Evolutionary conservation across 176 grass and related monocot genomes (phyloP).

Genomic region (Ananas comosus): DNA sequence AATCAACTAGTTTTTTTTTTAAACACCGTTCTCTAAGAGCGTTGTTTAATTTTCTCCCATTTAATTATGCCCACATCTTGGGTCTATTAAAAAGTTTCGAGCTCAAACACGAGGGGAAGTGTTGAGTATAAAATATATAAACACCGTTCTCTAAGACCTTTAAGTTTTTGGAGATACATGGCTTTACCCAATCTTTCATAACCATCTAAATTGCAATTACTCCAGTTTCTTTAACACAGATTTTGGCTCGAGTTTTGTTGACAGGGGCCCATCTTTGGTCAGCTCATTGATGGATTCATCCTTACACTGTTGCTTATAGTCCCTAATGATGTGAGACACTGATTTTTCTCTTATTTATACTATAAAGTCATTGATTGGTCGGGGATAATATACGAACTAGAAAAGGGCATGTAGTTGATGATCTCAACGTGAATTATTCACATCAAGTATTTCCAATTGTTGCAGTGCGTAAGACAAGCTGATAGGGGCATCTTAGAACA

Average conservation of each 20-base stretch:
- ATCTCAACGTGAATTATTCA: slow-evolving; percentile 1
- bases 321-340: slow-evolving; percentile 61
- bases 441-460: slow-evolving; percentile 11
- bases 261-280: slow-evolving; percentile 86
- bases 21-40: no score
- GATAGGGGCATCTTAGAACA: slow-evolving; percentile 80
- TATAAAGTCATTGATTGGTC: not conserved
- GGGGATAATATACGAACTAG: no score
- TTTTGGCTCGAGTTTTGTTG: slow-evolving; percentile 28
- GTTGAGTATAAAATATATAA: no score
- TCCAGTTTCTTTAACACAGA: not conserved
- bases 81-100: no score
- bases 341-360: not conserved
- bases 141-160: not conserved
- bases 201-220: not conserved
- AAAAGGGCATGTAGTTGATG: not conserved
- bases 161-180: not conserved
- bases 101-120: no score
- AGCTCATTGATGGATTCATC: slow-evolving; percentile 67
- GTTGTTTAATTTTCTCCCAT: no score
- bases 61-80: no score
- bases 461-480: slow-evolving; percentile 75
- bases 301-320: slow-evolving; percentile 68
- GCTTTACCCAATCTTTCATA: no score
- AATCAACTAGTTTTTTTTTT: no score